These are phyloP conservation scores for Penicillium griseofulvum DNA, from an alignment of 2,329 filamentous ascomycete genomes.

Conservation along the genomic window DNA sequence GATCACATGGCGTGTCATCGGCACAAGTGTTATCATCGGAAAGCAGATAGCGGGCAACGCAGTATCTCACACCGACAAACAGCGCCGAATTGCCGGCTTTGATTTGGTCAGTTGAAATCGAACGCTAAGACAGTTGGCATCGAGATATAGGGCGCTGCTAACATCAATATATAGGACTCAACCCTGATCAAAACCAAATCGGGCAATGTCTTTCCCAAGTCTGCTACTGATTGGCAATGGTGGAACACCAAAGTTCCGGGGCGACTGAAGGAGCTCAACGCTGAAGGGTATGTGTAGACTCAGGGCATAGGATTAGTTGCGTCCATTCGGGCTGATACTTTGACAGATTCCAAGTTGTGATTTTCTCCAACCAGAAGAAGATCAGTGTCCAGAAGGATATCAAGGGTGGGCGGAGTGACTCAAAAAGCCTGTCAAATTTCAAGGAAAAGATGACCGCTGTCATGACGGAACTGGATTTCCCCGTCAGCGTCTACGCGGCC, in stretches of 20 bases:
- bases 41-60: conserved; percentile 55
- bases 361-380: conserved; percentile 87
- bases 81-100: conserved; percentile 45
- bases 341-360: conserved; percentile 67
- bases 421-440: conserved; percentile 71
- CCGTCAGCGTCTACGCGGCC: conserved; percentile 79
- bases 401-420: conserved; percentile 66
- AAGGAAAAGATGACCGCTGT: conserved; percentile 75
- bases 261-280: conserved; percentile 64
- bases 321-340: not conserved
- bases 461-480: conserved; percentile 65
- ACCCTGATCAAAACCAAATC: conserved; percentile 79
- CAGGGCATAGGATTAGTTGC: not conserved
- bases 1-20: conserved; percentile 66
- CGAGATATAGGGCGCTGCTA: not conserved
- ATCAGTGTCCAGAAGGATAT: conserved; percentile 70
- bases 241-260: conserved; percentile 72
- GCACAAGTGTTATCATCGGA: conserved; percentile 72
- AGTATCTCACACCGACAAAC: conserved; percentile 14
- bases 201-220: conserved; percentile 71
- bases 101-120: conserved; percentile 39
- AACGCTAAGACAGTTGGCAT: not conserved
- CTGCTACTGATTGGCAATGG: conserved; percentile 87
- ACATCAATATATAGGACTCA: conserved; percentile 61
- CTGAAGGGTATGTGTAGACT: conserved; percentile 58